A percentile compares a stretch with the other conserved stretches of the same genome.
phyloP scores from a whole-genome alignment of 495 filamentous ascomycete genomes.

The Amphirosellinia nigrospora region DNA sequence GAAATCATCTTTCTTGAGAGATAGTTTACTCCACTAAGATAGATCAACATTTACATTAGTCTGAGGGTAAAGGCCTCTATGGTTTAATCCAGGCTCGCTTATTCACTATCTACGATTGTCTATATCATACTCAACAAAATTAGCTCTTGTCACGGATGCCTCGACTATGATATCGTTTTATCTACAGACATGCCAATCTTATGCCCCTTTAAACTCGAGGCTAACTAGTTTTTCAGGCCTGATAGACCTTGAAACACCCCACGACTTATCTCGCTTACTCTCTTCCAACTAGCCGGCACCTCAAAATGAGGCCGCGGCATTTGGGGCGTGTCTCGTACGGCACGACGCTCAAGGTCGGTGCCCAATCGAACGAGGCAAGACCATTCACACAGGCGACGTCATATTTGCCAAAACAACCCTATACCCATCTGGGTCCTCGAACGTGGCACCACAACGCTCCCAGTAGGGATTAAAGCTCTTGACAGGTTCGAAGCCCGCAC shows the following conservation, averaged over 20 bases:
- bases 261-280: background rate
- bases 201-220: background rate
- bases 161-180: background rate
- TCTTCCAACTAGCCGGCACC: background rate
- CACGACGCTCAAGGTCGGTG: background rate
- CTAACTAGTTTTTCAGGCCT: background rate
- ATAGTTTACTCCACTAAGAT: background rate
- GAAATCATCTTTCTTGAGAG: background rate
- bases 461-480: constrained; percentile 45
- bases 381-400: constrained; percentile 31
- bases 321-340: background rate
- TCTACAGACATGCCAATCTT: background rate
- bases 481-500: constrained; percentile 31
- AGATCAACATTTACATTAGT: background rate
- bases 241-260: background rate
- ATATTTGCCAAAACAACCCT: constrained; percentile 43
- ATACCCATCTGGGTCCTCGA: constrained; percentile 46
- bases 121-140: background rate
- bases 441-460: constrained; percentile 43
- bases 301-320: background rate
- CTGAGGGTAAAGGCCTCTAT: background rate
- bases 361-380: background rate
- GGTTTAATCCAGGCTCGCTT: background rate
- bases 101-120: background rate
- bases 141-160: background rate